These are phyloP conservation scores for Penicillium palitans DNA, from an alignment of 2,329 filamentous ascomycete genomes.

Conservation along the genomic window DNA sequence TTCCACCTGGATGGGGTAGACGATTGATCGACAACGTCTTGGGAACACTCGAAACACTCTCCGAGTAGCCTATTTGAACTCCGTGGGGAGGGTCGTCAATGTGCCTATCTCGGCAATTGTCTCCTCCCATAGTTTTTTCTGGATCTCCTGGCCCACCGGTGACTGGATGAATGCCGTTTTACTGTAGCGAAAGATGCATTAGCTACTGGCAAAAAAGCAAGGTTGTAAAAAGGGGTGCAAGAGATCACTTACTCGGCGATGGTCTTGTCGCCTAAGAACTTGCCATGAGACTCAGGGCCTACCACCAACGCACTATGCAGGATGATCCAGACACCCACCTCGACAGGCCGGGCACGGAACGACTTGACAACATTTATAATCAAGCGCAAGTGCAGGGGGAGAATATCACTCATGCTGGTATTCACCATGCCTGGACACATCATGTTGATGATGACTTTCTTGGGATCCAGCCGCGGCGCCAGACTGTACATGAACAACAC, in stretches of 20 bases:
- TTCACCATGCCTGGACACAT: slow-evolving; percentile 29
- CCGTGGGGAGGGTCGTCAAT: neutral
- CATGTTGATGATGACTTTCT: slow-evolving; percentile 29
- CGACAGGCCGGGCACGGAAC: neutral
- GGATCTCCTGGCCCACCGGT: neutral
- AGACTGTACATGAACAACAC: slow-evolving; percentile 28
- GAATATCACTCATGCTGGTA: slow-evolving; percentile 20
- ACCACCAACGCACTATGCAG: neutral
- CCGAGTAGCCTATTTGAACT: neutral
- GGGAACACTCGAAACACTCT: neutral
- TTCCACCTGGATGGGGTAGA: neutral
- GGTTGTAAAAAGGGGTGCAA: no score
- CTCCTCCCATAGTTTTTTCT: neutral
- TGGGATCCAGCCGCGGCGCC: slow-evolving; percentile 19
- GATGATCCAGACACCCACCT: neutral
- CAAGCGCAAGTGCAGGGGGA: neutral
- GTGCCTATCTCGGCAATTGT: neutral
- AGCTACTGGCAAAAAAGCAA: neutral
- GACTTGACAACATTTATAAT: neutral
- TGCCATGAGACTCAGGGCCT: neutral
- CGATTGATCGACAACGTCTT: neutral
- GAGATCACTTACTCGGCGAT: neutral
- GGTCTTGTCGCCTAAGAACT: neutral
- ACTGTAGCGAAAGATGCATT: neutral
- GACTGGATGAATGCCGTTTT: neutral